Conservation (phyloP, 1,284 basidiomycete species). For the Vanrija sp. region DNA sequence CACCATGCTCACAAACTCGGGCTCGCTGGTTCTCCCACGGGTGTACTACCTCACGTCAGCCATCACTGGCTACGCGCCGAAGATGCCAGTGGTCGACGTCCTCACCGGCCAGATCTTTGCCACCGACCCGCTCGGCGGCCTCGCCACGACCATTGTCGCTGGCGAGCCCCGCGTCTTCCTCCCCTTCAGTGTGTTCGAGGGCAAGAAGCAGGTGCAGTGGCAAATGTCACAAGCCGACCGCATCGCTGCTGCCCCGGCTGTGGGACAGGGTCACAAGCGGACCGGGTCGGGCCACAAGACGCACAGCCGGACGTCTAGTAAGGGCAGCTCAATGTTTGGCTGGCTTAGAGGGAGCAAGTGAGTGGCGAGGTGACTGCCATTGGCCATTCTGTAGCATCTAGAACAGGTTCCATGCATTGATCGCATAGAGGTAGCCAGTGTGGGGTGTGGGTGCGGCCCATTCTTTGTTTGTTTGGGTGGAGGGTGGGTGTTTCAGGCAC, state of each 20-base stretch:
- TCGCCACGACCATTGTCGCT: constrained; percentile 31
- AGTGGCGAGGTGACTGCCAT: too few relatives aligned
- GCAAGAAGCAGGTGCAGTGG: constrained; percentile 9
- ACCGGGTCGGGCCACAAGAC: too few relatives aligned
- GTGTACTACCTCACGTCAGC: constrained; percentile 28
- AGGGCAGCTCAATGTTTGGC: not conserved
- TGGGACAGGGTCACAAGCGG: too few relatives aligned
- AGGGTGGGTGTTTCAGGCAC: not conserved
- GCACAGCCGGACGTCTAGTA: too few relatives aligned
- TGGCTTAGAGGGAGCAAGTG: not conserved
- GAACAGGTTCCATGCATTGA: not conserved
- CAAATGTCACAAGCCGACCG: not conserved
- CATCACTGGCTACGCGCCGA: constrained; percentile 51
- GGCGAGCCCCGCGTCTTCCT: constrained; percentile 44
- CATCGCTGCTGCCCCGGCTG: not conserved
- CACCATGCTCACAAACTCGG: constrained; percentile 63
- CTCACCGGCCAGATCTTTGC: constrained; percentile 56
- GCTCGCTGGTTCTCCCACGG: constrained; percentile 48
- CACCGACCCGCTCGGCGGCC: constrained; percentile 53
- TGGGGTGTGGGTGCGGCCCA: too few relatives aligned
- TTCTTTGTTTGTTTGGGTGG: too few relatives aligned
- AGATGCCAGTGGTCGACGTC: constrained; percentile 60
- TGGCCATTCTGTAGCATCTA: not conserved
- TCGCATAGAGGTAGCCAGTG: too few relatives aligned
- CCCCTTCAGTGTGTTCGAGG: constrained; percentile 25